phyloP scores from a whole-genome alignment of 768 basidiomycete species.

The Tricholoma matsutake region DNA sequence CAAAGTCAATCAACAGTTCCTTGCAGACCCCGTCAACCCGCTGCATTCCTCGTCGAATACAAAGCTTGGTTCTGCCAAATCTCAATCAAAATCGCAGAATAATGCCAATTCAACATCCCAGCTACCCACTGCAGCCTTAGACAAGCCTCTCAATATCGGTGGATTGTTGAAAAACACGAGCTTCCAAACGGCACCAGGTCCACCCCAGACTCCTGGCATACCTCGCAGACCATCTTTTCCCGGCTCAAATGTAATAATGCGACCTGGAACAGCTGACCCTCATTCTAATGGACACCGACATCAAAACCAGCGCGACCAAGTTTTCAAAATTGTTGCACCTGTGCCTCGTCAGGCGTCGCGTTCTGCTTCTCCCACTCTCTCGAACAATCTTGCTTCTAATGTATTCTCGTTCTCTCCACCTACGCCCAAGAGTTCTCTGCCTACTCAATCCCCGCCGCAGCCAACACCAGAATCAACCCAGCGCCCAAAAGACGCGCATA shows the following conservation, averaged over 20 bases:
- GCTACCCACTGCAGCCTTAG: neutral
- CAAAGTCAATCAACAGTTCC: slow-evolving; percentile 5
- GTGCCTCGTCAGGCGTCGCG: slow-evolving; percentile 20
- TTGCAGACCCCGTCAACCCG: slow-evolving; percentile 11
- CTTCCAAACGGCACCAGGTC: neutral
- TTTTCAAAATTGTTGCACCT: slow-evolving; percentile 21
- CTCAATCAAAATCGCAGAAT: slow-evolving; percentile 1
- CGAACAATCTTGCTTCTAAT: slow-evolving; percentile 13
- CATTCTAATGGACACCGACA: slow-evolving; percentile 6
- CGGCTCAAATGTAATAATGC: slow-evolving; percentile 6
- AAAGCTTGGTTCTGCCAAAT: neutral
- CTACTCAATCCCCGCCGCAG: slow-evolving; percentile 4
- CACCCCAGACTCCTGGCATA: slow-evolving; percentile 6
- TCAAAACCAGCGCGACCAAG: slow-evolving; percentile 4
- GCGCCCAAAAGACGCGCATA: slow-evolving; percentile 20
- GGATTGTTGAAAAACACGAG: slow-evolving; percentile 13
- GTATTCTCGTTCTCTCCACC: slow-evolving; percentile 18
- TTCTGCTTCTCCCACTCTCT: slow-evolving; percentile 17
- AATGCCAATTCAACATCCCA: neutral
- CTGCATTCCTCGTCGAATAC: slow-evolving; percentile 6
- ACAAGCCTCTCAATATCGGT: slow-evolving; percentile 13
- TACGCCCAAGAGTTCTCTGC: slow-evolving; percentile 10
- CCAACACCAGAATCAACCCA: neutral
- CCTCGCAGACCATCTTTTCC: slow-evolving; percentile 5
- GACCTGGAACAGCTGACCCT: slow-evolving; percentile 31